Conservation (phyloP, 345 rosid species). For the Schrenkiella parvula region DNA sequence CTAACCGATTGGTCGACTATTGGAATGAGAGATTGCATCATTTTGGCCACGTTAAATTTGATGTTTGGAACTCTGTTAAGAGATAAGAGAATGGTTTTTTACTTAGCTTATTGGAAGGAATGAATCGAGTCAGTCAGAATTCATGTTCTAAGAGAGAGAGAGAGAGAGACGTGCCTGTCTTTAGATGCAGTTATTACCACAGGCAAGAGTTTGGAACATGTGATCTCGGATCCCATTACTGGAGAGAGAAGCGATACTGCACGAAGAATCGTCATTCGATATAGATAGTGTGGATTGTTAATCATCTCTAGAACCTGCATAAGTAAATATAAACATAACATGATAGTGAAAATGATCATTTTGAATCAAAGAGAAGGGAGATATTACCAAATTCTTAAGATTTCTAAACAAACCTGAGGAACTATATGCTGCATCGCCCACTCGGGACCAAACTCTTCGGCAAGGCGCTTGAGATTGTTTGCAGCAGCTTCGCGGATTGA, state of each 20-base stretch:
- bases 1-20: slow-evolving; percentile 84
- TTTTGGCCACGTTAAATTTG: slow-evolving; percentile 91
- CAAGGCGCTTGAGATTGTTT: slow-evolving; percentile 87
- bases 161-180: slow-evolving; percentile 55
- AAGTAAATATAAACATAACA: background rate
- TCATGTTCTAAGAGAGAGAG: background rate
- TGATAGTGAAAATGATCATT: background rate
- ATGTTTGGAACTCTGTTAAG: slow-evolving; percentile 80
- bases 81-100: background rate
- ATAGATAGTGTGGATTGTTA: slow-evolving; percentile 77
- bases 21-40: slow-evolving; percentile 76
- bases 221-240: slow-evolving; percentile 82
- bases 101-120: background rate
- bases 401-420: slow-evolving; percentile 60
- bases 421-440: slow-evolving; percentile 98
- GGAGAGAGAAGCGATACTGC: slow-evolving; percentile 84
- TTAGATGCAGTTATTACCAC: slow-evolving; percentile 71
- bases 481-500: slow-evolving; percentile 95
- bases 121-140: background rate
- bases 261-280: slow-evolving; percentile 83
- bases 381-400: background rate
- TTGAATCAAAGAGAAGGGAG: background rate
- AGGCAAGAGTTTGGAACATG: slow-evolving; percentile 81
- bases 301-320: slow-evolving; percentile 79
- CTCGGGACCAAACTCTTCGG: slow-evolving; percentile 97